Base-by-base conservation (phyloP, 768 basidiomycete genomes). In the Candolleomyces aberdarensis region DNA sequence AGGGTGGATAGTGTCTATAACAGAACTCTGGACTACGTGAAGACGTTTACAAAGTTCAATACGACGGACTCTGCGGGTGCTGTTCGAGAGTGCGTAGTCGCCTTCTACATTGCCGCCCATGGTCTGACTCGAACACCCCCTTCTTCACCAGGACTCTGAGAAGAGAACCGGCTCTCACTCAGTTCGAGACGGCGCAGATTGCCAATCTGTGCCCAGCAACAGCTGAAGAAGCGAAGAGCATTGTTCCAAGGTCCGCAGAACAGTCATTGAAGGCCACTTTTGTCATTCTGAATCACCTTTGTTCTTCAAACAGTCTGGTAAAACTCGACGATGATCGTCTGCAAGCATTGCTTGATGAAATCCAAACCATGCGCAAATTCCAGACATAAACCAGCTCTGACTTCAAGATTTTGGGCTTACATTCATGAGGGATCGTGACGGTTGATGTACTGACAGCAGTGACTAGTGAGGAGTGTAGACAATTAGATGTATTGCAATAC, bases 181-280 rank as follows among this genome's bases (percentile, higher is more conserved):
- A 92, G 67, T 96, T 95, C 65, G 94, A 96, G 77, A 91, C 91
- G 4, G 93, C 94, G 2, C 94, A 96, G 70, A 91, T 96, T 57
- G 92, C 92, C 15, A 96, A 96, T 67, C 74, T 96, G 58, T 94
- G 92, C 69, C 94, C 94, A 14, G 91, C 87, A 44, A 86, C 87
- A 61, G 83, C 91, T 4, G 94, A 96, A 65, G 95, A 96, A 73
- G 90, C 94, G 29, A 96, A 94, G 78, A 94, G 94, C 67, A 83
- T 94, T 57, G 78, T 96, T 39, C 94, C 94, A 7, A 96, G 93
- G 94, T 89, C 56, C 19, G 76, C 22, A 11, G 41, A 10, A 10
- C 13, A 5, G 11, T 46, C 56, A 40, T 41, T 15, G 14, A 36
- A 20, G 56, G 22, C 44, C 44, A 43, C 44, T 29, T 41, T 26